Conservation (phyloP, 352 stramenopile species). For the Pythium chondricola region DNA sequence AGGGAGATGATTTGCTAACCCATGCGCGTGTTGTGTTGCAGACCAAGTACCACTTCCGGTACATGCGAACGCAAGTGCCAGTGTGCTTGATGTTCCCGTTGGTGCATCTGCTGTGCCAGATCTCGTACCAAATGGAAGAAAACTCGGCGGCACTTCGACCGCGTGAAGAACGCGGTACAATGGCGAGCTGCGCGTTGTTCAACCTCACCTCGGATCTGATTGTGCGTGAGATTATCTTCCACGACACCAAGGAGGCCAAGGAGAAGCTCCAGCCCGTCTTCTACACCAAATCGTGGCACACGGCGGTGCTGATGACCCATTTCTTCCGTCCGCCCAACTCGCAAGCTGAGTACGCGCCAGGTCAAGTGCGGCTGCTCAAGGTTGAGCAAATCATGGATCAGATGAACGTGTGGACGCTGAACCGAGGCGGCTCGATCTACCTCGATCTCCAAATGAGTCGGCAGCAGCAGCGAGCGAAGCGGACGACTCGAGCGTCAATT, state of each 20-base stretch:
- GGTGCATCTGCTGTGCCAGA: constrained; percentile 80
- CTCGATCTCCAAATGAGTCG: constrained; percentile 84
- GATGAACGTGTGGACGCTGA: constrained; percentile 82
- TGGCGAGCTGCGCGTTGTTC: constrained; percentile 78
- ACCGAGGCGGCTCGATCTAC: constrained; percentile 81
- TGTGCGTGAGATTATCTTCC: constrained; percentile 82
- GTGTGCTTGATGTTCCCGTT: constrained; percentile 79
- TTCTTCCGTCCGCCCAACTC: constrained; percentile 74
- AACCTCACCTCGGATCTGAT: constrained; percentile 85
- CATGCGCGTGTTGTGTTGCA: constrained; percentile 15
- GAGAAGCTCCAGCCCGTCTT: constrained; percentile 82
- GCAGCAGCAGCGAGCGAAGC: constrained; percentile 78
- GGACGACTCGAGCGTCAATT: constrained; percentile 34
- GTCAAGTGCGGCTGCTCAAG: constrained; percentile 79
- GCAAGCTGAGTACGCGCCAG: constrained; percentile 60
- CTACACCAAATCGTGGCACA: constrained; percentile 85
- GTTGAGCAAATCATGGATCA: constrained; percentile 85
- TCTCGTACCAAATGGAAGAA: constrained; percentile 85
- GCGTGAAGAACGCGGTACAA: constrained; percentile 69
- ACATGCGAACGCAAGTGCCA: constrained; percentile 73
- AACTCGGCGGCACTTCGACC: constrained; percentile 76
- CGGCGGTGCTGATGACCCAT: constrained; percentile 74
- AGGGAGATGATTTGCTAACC: too few relatives aligned
- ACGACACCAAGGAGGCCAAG: constrained; percentile 78
- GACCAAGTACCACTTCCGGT: constrained; percentile 83